These are phyloP conservation scores for Gomphus sp. DNA, from an alignment of 1,284 basidiomycete genomes.

Conservation along the genomic window DNA sequence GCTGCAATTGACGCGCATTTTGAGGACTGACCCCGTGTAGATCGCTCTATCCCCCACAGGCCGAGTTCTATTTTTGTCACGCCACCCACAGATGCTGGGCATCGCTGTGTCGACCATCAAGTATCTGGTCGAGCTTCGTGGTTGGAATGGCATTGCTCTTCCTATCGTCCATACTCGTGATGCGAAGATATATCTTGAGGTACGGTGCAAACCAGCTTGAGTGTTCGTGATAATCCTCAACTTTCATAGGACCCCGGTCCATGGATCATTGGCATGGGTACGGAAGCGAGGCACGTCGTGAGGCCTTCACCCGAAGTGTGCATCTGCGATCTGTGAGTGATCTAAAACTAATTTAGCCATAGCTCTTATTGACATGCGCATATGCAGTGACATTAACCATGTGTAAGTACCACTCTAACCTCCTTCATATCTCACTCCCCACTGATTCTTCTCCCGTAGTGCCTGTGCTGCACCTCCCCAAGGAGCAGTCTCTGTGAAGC, in stretches of 20 bases:
- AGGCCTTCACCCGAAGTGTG: slow-evolving; percentile 76
- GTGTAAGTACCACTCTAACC: slow-evolving; percentile 31
- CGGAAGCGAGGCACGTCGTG: slow-evolving; percentile 75
- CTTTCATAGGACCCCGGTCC: slow-evolving; percentile 52
- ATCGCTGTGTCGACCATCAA: slow-evolving; percentile 84
- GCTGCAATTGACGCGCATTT: neutral
- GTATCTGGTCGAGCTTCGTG: slow-evolving; percentile 88
- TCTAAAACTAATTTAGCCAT: slow-evolving; percentile 6
- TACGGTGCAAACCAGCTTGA: slow-evolving; percentile 17
- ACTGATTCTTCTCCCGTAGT: slow-evolving; percentile 23
- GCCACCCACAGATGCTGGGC: slow-evolving; percentile 87
- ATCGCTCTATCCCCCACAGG: slow-evolving; percentile 92
- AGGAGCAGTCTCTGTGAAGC: slow-evolving; percentile 72
- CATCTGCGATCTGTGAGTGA: slow-evolving; percentile 79
- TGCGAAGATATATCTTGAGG: slow-evolving; percentile 82
- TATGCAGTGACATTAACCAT: slow-evolving; percentile 79
- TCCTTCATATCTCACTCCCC: neutral
- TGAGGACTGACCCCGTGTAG: slow-evolving; percentile 24
- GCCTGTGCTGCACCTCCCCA: slow-evolving; percentile 73
- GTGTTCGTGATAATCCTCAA: neutral
- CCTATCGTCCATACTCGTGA: slow-evolving; percentile 84
- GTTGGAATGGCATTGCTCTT: slow-evolving; percentile 87
- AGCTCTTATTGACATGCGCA: neutral
- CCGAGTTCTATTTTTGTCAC: slow-evolving; percentile 82
- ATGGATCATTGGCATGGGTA: slow-evolving; percentile 89